Evolutionary conservation across 345 rosid species (phyloP).

Genomic region (Reutealis trisperma): DNA sequence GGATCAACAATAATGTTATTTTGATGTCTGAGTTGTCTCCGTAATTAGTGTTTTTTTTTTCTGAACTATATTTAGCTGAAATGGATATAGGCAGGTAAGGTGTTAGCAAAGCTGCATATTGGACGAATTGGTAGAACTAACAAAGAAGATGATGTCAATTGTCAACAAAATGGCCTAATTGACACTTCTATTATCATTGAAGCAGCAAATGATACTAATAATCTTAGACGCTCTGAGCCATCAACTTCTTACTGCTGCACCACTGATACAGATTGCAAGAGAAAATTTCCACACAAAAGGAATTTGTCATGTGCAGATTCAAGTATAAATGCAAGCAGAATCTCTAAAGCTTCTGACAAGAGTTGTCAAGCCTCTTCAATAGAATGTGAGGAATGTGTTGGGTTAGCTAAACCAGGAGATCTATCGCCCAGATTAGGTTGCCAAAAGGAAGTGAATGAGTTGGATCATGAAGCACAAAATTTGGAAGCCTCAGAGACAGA

Average conservation of each 20-base stretch:
- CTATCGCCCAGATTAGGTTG: constrained; percentile 26
- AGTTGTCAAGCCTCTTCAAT: constrained; percentile 26
- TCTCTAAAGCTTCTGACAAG: constrained; percentile 31
- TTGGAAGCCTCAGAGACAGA: constrained; percentile 33
- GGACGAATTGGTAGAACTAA: constrained; percentile 32
- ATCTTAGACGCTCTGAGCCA: constrained; percentile 28
- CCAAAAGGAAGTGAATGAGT: constrained; percentile 30
- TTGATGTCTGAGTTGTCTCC: background rate
- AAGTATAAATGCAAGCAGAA: constrained; percentile 27
- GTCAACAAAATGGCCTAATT: constrained; percentile 22
- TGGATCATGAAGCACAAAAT: constrained; percentile 38
- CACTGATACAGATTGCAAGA: constrained; percentile 21
- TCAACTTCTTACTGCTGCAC: constrained; percentile 24
- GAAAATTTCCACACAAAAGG: constrained; percentile 22
- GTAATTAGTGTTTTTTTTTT: background rate
- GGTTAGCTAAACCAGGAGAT: constrained; percentile 30
- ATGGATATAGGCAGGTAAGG: constrained; percentile 60
- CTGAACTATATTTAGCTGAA: constrained; percentile 13
- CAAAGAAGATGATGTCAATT: constrained; percentile 31
- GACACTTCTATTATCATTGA: constrained; percentile 23
- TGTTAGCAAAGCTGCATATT: constrained; percentile 60
- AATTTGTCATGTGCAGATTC: constrained; percentile 21
- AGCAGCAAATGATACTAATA: constrained; percentile 17
- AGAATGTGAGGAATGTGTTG: constrained; percentile 32
- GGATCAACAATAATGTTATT: background rate